Conservation (phyloP, 1,139 yeast genomes). For the Saccharomyces hybrid region DNA sequence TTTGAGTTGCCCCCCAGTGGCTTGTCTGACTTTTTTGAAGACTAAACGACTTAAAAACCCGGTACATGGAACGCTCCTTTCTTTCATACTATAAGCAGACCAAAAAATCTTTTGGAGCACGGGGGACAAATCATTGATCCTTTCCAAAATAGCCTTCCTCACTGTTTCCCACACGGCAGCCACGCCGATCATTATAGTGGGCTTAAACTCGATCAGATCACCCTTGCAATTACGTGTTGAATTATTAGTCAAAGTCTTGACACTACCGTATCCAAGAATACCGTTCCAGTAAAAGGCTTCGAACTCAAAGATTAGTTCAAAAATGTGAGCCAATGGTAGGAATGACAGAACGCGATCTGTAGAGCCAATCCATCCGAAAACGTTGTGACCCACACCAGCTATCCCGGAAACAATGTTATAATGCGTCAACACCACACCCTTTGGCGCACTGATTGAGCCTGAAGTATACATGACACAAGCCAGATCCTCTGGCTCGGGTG, state of each 20-base stretch:
- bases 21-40: too few relatives aligned
- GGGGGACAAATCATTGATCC: constrained; percentile 60
- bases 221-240: constrained; percentile 82
- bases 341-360: constrained; percentile 75
- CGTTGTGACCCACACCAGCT: constrained; percentile 69
- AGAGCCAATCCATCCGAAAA: constrained; percentile 44
- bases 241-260: constrained; percentile 79
- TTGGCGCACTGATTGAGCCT: constrained; percentile 96
- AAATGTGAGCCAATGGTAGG: constrained; percentile 92
- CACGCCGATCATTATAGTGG: constrained; percentile 95
- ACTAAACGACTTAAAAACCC: too few relatives aligned
- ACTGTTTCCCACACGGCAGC: constrained; percentile 98
- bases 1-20: too few relatives aligned
- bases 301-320: constrained; percentile 85
- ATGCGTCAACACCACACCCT: constrained; percentile 87
- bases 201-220: constrained; percentile 80
- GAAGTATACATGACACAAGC: constrained; percentile 97
- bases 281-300: constrained; percentile 84
- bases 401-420: constrained; percentile 73
- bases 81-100: constrained; percentile 50
- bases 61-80: too few relatives aligned
- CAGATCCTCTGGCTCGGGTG: constrained; percentile 66
- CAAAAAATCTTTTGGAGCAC: constrained; percentile 77
- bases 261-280: constrained; percentile 81
- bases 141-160: constrained; percentile 81